Conservation (phyloP, 75 land plant species). For the Cunninghamia lanceolata region DNA sequence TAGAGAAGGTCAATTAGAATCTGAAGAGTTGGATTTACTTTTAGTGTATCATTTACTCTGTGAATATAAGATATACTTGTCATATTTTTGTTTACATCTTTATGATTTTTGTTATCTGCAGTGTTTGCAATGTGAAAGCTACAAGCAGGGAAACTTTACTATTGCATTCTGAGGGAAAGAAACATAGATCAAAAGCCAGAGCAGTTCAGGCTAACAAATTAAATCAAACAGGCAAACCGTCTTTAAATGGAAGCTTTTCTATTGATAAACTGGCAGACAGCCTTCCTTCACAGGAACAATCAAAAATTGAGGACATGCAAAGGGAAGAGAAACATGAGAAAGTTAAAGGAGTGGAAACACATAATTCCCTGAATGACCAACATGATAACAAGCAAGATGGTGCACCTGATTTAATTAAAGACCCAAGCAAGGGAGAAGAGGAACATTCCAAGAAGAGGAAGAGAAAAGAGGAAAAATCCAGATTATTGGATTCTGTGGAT, state of each 20-base stretch:
- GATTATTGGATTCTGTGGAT: neutral
- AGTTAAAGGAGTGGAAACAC: constrained; percentile 33
- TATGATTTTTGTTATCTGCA: constrained; percentile 17
- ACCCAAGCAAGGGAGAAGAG: constrained; percentile 32
- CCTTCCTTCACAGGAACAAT: neutral
- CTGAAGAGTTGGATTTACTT: neutral
- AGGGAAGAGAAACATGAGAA: neutral
- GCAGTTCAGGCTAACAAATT: constrained; percentile 60
- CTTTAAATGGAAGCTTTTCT: constrained; percentile 9
- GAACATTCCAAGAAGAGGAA: constrained; percentile 22
- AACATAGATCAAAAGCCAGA: constrained; percentile 76
- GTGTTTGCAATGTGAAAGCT: constrained; percentile 76
- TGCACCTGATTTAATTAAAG: constrained; percentile 8
- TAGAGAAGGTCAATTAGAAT: neutral
- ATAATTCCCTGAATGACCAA: constrained; percentile 9
- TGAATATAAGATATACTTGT: neutral
- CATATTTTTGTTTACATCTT: neutral
- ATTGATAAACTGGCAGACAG: neutral
- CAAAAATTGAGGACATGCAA: neutral
- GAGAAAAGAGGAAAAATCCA: neutral
- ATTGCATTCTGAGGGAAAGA: constrained; percentile 85
- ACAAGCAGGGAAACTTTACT: constrained; percentile 80
- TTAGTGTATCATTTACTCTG: neutral
- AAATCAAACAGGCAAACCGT: constrained; percentile 22
- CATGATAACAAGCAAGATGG: constrained; percentile 16